Conservation (phyloP, 768 basidiomycete genomes). For the Mycena epipterygia region DNA sequence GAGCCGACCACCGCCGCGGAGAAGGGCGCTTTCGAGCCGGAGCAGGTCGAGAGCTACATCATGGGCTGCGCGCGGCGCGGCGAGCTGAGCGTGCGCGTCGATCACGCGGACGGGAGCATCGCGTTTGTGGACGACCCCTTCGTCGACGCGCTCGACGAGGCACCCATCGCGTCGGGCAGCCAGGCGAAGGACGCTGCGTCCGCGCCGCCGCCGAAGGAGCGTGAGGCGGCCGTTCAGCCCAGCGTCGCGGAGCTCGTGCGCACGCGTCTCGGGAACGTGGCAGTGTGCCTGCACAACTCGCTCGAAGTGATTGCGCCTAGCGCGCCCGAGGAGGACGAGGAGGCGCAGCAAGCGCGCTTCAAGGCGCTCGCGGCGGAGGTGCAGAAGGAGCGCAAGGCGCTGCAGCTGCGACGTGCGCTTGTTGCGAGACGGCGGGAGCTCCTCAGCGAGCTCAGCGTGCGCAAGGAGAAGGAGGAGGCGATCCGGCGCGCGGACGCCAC, state of each 20-base stretch:
- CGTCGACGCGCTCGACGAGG: conserved; percentile 54
- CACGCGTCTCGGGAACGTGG: conserved; percentile 84
- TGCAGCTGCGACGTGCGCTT: conserved; percentile 82
- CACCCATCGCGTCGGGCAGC: conserved; percentile 46
- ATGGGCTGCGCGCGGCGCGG: conserved; percentile 93
- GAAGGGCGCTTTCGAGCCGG: conserved; percentile 67
- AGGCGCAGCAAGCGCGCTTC: conserved; percentile 59
- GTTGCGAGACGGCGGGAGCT: conserved; percentile 90
- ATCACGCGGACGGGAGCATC: conserved; percentile 89
- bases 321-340: conserved; percentile 65
- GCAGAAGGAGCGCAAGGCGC: conserved; percentile 82
- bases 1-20: background rate
- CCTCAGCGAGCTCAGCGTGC: conserved; percentile 83
- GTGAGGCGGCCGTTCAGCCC: conserved; percentile 74
- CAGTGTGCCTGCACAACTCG: conserved; percentile 78
- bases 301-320: conserved; percentile 66
- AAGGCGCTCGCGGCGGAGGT: conserved; percentile 72
- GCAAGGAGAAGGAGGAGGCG: conserved; percentile 92
- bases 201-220: conserved; percentile 38
- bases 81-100: conserved; percentile 87
- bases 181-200: conserved; percentile 48
- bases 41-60: conserved; percentile 90
- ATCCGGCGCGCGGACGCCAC: conserved; percentile 79
- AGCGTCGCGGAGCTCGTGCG: conserved; percentile 80
- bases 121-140: conserved; percentile 88